Conservation (phyloP, 208 protist genomes). For the Trypanosoma brucei region DNA sequence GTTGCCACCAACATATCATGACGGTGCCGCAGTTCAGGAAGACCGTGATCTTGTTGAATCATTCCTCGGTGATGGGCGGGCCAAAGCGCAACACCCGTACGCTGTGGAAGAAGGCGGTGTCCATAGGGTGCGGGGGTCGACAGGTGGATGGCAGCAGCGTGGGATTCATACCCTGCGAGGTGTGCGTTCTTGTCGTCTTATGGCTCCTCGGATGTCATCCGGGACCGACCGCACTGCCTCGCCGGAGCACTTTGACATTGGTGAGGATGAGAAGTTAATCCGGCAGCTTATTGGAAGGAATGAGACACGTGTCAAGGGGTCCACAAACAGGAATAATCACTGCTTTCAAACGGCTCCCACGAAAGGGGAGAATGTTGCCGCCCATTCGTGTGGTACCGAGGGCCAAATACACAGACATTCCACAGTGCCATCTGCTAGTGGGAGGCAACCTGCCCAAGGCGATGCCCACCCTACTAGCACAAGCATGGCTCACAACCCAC, state of each 20-base stretch:
- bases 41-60: slow-evolving; percentile 2
- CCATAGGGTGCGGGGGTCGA: not conserved
- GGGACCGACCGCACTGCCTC: not conserved
- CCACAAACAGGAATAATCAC: too few relatives aligned
- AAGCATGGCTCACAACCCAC: slow-evolving; percentile 3
- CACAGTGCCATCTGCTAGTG: too few relatives aligned
- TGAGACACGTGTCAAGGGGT: not conserved
- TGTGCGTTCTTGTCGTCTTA: not conserved
- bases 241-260: slow-evolving; percentile 7
- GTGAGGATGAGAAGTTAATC: slow-evolving; percentile 3
- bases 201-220: not conserved
- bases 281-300: not conserved
- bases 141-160: not conserved
- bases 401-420: too few relatives aligned
- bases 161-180: not conserved
- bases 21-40: not conserved
- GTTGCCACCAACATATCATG: not conserved
- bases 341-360: too few relatives aligned
- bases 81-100: not conserved
- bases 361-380: too few relatives aligned
- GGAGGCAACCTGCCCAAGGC: too few relatives aligned
- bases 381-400: too few relatives aligned
- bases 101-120: not conserved
- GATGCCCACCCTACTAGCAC: not conserved
- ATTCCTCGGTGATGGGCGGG: not conserved